Percentiles rank a stretch among this genome's conserved stretches.
These are phyloP conservation scores for Ochetophila trinervis DNA, from an alignment of 306 rosid genomes.

Conservation along the genomic window DNA sequence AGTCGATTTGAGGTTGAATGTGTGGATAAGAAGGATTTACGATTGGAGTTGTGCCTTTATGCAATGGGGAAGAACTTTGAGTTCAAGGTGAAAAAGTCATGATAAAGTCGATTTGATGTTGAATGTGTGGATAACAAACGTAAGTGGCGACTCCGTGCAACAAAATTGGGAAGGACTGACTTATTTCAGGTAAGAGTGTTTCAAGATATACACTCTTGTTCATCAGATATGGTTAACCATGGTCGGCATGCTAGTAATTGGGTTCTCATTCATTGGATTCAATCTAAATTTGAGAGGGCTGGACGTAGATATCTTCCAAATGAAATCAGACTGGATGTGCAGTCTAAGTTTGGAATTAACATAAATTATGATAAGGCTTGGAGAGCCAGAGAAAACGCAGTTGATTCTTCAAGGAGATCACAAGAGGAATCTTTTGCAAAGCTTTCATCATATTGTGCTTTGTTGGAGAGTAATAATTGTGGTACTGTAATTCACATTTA, in stretches of 20 bases:
- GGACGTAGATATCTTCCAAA: slow-evolving; percentile 19
- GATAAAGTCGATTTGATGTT: not conserved
- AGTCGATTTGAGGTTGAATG: not conserved
- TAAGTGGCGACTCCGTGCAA: slow-evolving; percentile 21
- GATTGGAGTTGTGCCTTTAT: not conserved
- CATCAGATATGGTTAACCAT: not conserved
- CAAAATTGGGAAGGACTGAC: not conserved
- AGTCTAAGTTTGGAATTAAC: slow-evolving; percentile 11
- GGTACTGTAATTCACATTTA: not conserved
- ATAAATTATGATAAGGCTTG: slow-evolving; percentile 21
- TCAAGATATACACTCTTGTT: slow-evolving; percentile 13
- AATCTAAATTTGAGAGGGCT: slow-evolving; percentile 16
- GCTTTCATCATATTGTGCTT: not conserved
- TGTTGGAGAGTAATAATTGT: not conserved
- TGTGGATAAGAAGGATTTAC: not conserved
- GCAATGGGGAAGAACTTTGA: not conserved
- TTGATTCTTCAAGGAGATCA: not conserved
- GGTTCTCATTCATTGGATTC: slow-evolving; percentile 11
- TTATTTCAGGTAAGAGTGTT: slow-evolving; percentile 13
- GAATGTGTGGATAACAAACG: slow-evolving; percentile 14
- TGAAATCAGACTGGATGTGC: slow-evolving; percentile 23
- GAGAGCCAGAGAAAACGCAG: slow-evolving; percentile 3
- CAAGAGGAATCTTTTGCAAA: not conserved
- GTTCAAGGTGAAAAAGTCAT: not conserved
- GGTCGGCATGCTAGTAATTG: slow-evolving; percentile 1